Base-by-base conservation (phyloP, 345 rosid genomes). In the Nephelium lappaceum region DNA sequence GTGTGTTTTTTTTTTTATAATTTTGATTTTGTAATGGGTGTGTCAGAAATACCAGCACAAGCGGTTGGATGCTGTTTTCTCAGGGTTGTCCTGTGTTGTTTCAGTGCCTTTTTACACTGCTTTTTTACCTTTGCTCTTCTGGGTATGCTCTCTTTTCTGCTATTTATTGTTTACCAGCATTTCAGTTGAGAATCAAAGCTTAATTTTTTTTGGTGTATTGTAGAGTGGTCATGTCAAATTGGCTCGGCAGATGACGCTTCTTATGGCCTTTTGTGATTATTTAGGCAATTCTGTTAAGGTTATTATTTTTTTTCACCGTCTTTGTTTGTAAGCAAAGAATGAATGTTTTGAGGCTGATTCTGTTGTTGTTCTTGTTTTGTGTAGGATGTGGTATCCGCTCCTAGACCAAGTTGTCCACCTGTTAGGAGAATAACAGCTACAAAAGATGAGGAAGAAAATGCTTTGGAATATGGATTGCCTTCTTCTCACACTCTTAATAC, bases 91-190 rank as follows among this genome's bases (percentile, higher is more conserved):
- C 0, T 94, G 98, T 82, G 91, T 94, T 76, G 99, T 96, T 79
- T 96, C 99, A 36, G 99, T 96, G 25, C 98, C 99, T 14, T 96
- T 96, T 76, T 96, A 96, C 84, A 96, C 99, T 62, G 98, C 91
- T 61, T 96, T 96, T 79, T 93, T 96, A 78, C 99, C 99, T 82
- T 78, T 96, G 83, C 95, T 96, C 65, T 96, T 96, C 84, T 96
- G 99, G 99, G 99, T 96, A 88, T 67, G 69, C 25, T 76, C 55
- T 79, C 60, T 66, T 47, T 78, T 57, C 18, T n/a, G 70, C 62
- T 65, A 19, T 49, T 25, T 10, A 23, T 27, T 57, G 24, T 55
- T 11, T 18, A 19, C 53, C 18, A 60, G 61, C 75, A 27, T 71
- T 27, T 65, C 41, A 70, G 58, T 51, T 65, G 15, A 66, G 16